Conservation (phyloP, 2,329 filamentous ascomycete species). For the Rutstroemia sp. region DNA sequence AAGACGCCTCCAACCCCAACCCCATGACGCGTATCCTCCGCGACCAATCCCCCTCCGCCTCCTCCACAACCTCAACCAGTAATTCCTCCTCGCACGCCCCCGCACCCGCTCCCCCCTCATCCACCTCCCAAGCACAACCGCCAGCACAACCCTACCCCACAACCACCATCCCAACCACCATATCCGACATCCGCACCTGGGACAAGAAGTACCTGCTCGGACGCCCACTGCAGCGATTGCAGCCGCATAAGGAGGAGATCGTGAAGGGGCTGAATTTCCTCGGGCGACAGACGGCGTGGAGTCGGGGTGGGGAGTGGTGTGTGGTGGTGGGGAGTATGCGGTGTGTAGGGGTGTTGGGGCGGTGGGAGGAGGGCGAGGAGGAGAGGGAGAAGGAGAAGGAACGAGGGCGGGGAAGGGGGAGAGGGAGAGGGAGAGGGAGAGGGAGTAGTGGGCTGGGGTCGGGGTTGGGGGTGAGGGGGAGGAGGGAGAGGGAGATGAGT, state of each 20-base stretch:
- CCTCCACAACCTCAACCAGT: neutral
- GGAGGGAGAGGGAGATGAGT: too few species aligned
- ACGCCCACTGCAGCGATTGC: conserved; percentile 10
- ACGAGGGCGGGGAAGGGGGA: neutral
- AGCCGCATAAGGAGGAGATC: conserved; percentile 21
- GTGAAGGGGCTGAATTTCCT: conserved; percentile 17
- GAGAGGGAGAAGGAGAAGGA: neutral
- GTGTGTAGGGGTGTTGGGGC: conserved; percentile 19
- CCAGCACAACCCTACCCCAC: neutral
- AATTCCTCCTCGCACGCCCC: neutral
- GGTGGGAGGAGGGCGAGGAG: conserved; percentile 11
- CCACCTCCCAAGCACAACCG: neutral
- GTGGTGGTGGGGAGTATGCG: conserved; percentile 26
- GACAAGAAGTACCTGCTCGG: conserved; percentile 21
- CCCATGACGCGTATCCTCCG: neutral
- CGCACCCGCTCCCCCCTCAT: neutral
- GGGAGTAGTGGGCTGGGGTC: neutral
- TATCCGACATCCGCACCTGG: conserved; percentile 14
- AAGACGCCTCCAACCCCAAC: too few species aligned
- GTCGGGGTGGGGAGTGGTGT: conserved; percentile 25
- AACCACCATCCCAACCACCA: neutral
- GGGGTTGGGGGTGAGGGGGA: too few species aligned
- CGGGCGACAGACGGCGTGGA: conserved; percentile 28
- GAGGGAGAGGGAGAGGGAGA: neutral
- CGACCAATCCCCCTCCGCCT: neutral